Base-by-base conservation (phyloP, 2,329 filamentous ascomycete species). In the Colletotrichum musae region DNA sequence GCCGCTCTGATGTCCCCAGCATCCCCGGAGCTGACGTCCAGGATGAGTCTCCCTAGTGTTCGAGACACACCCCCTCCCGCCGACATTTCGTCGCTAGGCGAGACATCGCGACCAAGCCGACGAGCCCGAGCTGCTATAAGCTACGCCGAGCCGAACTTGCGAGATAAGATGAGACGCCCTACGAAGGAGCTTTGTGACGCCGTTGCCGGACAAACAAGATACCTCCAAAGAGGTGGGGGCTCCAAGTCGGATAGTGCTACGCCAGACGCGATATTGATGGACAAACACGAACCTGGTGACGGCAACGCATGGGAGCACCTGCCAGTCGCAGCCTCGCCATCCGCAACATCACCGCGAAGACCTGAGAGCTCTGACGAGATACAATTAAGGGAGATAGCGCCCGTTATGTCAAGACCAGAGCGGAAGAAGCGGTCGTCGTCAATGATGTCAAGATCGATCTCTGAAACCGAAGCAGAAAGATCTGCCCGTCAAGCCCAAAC, bases 111-210 rank as follows among this genome's bases (percentile, higher is more conserved):
- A 52, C 88, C 89, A 24, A 92, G 90, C 73, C 85, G 93, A 72
- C 88, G 93, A 72, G 88, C 89, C 56, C 86, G 92, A 74, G 82
- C 88, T 12, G 86, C 90, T 58, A 88, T 96, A 70, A 95, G 92
- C 82, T 96, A 96, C 78, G 92, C 93, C 12, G 93, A 95, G 78
- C 93, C 93, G 1, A 95, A 93, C 75, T 83, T 96, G 50, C 87
- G 92, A 71, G 92, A 91, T 76, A 96, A 96, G 81, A 95, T 96
- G 93, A 88, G 93, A 68, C 88, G 93, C 68, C 93, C 93, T 24
- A 93, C 91, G 1, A 93, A 93, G 76, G 89, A 93, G 72, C 80
- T 95, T 10, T 88, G 92, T 43, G 92, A 94, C 77, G 93, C 93
- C 1, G 93, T 95, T 15, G 81, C 87, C 12, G 89, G 88, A n/a